Evolutionary conservation across 768 basidiomycete species (phyloP), one percentile per base, ranked within the genome.

Genomic region (Lentinula lateritia): DNA sequence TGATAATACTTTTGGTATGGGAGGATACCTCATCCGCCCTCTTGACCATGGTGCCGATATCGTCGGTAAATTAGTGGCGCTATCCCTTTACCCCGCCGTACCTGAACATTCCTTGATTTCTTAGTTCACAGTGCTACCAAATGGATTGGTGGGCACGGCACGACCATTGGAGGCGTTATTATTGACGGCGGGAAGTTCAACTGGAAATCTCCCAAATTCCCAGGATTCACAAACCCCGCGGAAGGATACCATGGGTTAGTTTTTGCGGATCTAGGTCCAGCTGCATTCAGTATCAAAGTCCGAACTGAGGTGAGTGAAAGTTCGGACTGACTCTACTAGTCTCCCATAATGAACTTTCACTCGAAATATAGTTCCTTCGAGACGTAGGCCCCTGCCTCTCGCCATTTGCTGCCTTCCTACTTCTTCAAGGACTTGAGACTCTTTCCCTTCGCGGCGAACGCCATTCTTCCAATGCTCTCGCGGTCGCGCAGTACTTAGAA

Each of bases 1-100:
- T 0, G 85, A 87, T 64, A 87, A 86, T 68, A 87, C 84, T 0
- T 83, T 87, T 63, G 85, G 83, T 32, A 81, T 81, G 71, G 83
- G 83, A 39, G 68, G 68, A 23, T 67, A 62, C 56, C 59, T 67
- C 7, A 16, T 59, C 2, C 62, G 64, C n/a, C 68, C 68, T 15
- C 41, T 69, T 50, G 61, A 65, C n/a, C 63, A 61, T 42, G 68
- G 68, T 18, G 68, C 66, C 32, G 66, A 69, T 34, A 69, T 69
- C 60, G 63, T 68, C n/a, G 63, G 59, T 83, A 80, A 61, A 43
- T 56, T 23, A 12, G 15, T 60, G n/a, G 10, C 45, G 23, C 8
- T 45, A 23, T n/a, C 23, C 16, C 15, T 8, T 57, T n/a, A 5
- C 15, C 4, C 8, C n/a, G 23, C 23, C 3, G 15, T 50, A 38